Conservation (phyloP, 1,284 basidiomycete species). For the Taiwanofungus camphoratus region DNA sequence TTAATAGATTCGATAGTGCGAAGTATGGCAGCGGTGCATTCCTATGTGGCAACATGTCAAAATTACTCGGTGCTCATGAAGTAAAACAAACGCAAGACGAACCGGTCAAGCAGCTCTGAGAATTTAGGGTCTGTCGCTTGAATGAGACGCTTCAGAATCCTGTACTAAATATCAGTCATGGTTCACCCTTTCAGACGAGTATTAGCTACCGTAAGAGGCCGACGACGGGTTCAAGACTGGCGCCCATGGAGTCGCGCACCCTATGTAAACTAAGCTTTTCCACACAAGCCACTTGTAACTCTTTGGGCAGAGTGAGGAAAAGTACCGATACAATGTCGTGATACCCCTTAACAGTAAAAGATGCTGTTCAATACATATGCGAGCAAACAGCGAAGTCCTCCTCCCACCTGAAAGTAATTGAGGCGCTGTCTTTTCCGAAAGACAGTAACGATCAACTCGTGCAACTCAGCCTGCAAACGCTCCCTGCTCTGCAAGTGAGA, state of each 20-base stretch:
- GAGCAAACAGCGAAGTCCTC: neutral
- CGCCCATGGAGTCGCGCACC: slow-evolving; percentile 86
- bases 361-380: neutral
- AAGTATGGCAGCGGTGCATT: slow-evolving; percentile 75
- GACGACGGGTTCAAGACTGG: slow-evolving; percentile 78
- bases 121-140: slow-evolving; percentile 68
- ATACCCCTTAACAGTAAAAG: slow-evolving; percentile 56
- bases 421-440: slow-evolving; percentile 71
- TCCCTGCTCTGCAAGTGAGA: slow-evolving; percentile 39
- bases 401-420: slow-evolving; percentile 78
- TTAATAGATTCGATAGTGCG: slow-evolving; percentile 86
- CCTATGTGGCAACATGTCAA: slow-evolving; percentile 26
- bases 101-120: slow-evolving; percentile 64
- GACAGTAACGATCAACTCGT: slow-evolving; percentile 70
- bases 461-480: slow-evolving; percentile 59
- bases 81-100: slow-evolving; percentile 18
- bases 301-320: slow-evolving; percentile 70
- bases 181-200: too few species aligned
- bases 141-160: slow-evolving; percentile 67
- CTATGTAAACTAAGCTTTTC: slow-evolving; percentile 79
- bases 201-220: slow-evolving; percentile 68
- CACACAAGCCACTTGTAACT: slow-evolving; percentile 50
- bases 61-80: slow-evolving; percentile 4
- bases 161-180: too few species aligned
- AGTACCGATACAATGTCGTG: slow-evolving; percentile 90